A percentile compares a stretch with the other conserved stretches of the same genome.
phyloP scores from a whole-genome alignment of 2,329 filamentous ascomycete species.

The Aspergillus sp. region DNA sequence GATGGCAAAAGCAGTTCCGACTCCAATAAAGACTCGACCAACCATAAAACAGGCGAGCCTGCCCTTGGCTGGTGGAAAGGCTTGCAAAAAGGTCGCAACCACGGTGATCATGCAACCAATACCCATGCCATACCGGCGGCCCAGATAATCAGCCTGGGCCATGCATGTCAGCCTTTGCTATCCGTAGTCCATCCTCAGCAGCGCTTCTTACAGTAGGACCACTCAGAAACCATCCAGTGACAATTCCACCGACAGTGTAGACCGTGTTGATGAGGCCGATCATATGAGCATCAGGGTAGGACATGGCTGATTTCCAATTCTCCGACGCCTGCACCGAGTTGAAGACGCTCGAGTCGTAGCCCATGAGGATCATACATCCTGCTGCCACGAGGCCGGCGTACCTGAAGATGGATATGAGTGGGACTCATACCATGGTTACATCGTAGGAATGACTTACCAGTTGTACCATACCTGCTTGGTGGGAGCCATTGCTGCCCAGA shows the following conservation, averaged over 20 bases:
- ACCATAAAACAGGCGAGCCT: conserved; percentile 70
- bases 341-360: conserved; percentile 74
- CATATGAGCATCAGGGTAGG: conserved; percentile 62
- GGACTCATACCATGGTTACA: no score
- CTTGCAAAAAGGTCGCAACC: conserved; percentile 70
- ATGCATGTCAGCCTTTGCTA: no score
- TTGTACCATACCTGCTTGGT: no score
- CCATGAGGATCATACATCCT: conserved; percentile 75
- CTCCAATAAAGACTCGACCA: conserved; percentile 69
- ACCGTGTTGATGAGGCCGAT: conserved; percentile 68
- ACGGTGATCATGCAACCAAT: conserved; percentile 68
- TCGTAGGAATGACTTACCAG: no score
- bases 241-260: conserved; percentile 72
- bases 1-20: conserved; percentile 71
- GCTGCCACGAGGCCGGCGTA: conserved; percentile 72
- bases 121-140: conserved; percentile 68
- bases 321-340: conserved; percentile 71
- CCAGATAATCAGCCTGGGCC: conserved; percentile 59
- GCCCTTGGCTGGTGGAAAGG: conserved; percentile 61
- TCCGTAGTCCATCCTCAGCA: no score
- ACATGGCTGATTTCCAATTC: conserved; percentile 58
- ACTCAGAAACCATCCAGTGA: conserved; percentile 70
- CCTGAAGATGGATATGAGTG: conserved; percentile 37
- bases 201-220: conserved; percentile 55
- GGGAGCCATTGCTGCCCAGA: no score